Evolutionary conservation across 108 stramenopile species (phyloP).

Genomic region (Skeletonema grethae): DNA sequence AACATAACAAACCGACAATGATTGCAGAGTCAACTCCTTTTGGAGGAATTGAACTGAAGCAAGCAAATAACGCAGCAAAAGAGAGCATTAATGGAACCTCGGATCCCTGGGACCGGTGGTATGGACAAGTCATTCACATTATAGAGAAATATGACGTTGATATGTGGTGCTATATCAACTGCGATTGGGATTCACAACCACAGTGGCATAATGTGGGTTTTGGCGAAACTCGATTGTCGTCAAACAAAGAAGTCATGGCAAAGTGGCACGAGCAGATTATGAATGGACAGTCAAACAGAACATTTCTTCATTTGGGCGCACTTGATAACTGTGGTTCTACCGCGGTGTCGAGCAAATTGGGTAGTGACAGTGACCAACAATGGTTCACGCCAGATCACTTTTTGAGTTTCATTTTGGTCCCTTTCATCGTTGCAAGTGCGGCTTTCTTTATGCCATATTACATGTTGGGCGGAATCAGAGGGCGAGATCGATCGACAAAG

Average conservation of each 20-base stretch:
- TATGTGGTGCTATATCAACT: constrained; percentile 93
- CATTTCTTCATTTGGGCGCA: constrained; percentile 46
- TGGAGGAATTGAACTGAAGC: constrained; percentile 72
- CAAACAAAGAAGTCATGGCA: constrained; percentile 58
- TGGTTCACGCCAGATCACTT: constrained; percentile 12
- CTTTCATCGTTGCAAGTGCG: constrained; percentile 35
- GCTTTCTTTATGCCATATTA: constrained; percentile 41
- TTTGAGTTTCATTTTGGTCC: constrained; percentile 34
- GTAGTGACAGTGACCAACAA: not conserved
- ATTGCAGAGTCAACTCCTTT: constrained; percentile 94
- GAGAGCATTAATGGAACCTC: constrained; percentile 11
- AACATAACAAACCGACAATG: constrained; percentile 68
- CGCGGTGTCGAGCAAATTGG: not conserved
- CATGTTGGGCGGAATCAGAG: constrained; percentile 24
- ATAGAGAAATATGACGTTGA: constrained; percentile 77
- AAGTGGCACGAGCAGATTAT: constrained; percentile 65
- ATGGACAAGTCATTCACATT: constrained; percentile 65
- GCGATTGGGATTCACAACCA: constrained; percentile 84
- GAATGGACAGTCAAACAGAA: constrained; percentile 28
- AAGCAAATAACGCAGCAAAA: constrained; percentile 30
- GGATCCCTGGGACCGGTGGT: constrained; percentile 80
- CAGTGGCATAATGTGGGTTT: constrained; percentile 86
- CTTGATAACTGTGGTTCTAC: constrained; percentile 42
- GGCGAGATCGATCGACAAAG: constrained; percentile 9
- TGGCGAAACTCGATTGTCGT: constrained; percentile 79